A percentile compares a stretch with the other conserved stretches of the same genome.
phyloP scores from a whole-genome alignment of 129 eudicot genomes.

The Saposhnikovia divaricata region DNA sequence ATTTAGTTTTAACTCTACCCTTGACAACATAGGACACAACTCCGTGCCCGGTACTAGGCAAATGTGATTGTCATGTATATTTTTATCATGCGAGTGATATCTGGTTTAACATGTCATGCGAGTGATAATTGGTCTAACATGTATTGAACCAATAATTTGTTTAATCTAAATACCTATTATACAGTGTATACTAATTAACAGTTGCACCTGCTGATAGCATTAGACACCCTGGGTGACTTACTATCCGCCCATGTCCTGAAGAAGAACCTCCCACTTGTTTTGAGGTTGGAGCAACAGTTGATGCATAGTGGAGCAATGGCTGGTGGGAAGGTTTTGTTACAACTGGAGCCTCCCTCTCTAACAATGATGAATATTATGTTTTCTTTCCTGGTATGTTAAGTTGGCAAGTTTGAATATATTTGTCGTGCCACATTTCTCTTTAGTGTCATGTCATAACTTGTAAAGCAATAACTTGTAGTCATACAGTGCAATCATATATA shows the following conservation, averaged over 20 bases:
- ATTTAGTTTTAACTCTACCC: background rate
- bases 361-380: too few species aligned
- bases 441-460: too few species aligned
- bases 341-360: too few species aligned
- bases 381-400: slow-evolving; percentile 9
- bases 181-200: background rate
- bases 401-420: too few species aligned
- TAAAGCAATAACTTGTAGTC: too few species aligned
- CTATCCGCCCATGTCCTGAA: slow-evolving; percentile 42
- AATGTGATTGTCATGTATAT: background rate
- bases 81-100: too few species aligned
- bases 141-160: too few species aligned
- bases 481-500: too few species aligned
- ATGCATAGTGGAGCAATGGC: slow-evolving; percentile 56
- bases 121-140: too few species aligned
- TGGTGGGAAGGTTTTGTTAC: slow-evolving; percentile 62
- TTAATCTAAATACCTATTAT: too few species aligned
- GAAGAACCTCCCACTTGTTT: slow-evolving; percentile 14
- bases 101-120: too few species aligned
- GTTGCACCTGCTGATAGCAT: slow-evolving; percentile 42
- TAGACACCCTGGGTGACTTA: slow-evolving; percentile 39
- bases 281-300: slow-evolving; percentile 52
- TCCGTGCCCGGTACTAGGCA: background rate
- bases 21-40: background rate
- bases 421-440: too few species aligned